phyloP scores from a whole-genome alignment of 2,329 filamentous ascomycete species.

The Triangularia verruculosa region DNA sequence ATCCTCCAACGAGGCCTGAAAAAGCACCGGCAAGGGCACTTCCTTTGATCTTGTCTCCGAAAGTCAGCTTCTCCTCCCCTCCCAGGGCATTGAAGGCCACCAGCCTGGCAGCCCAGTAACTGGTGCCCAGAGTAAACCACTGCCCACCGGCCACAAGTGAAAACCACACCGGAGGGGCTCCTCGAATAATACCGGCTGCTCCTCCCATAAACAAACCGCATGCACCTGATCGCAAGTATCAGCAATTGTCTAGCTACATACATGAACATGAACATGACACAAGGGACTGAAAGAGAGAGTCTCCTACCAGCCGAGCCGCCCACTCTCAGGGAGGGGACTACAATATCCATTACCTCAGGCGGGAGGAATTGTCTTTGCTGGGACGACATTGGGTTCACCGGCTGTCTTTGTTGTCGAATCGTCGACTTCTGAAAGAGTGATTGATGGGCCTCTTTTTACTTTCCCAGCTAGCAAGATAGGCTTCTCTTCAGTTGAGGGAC shows the following conservation, averaged over 20 bases:
- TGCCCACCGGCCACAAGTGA: conserved; percentile 71
- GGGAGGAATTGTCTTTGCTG: conserved; percentile 35
- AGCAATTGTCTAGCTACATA: not conserved
- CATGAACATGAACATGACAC: not conserved
- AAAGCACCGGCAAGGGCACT: conserved; percentile 70
- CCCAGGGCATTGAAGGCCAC: conserved; percentile 48
- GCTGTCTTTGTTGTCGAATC: not conserved
- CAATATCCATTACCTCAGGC: conserved; percentile 40
- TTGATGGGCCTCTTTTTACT: not conserved
- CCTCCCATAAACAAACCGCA: conserved; percentile 64
- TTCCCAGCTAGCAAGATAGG: not conserved
- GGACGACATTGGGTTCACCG: not conserved
- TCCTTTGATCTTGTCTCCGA: conserved; percentile 60
- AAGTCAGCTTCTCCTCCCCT: conserved; percentile 50
- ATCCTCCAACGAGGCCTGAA: conserved; percentile 59
- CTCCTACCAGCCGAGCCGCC: conserved; percentile 56
- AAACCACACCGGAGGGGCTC: conserved; percentile 66
- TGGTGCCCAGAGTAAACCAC: conserved; percentile 75
- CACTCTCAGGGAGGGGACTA: conserved; percentile 54
- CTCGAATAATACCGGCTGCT: conserved; percentile 67
- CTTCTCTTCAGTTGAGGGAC: not conserved
- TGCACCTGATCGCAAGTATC: conserved; percentile 42
- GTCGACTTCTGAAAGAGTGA: not conserved
- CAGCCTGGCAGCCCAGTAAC: conserved; percentile 66
- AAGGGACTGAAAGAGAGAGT: conserved; percentile 1